Percentiles rank a stretch among this genome's conserved stretches.
phyloP scores from a whole-genome alignment of 495 filamentous ascomycete genomes.

The Aspergillus cristatus region DNA sequence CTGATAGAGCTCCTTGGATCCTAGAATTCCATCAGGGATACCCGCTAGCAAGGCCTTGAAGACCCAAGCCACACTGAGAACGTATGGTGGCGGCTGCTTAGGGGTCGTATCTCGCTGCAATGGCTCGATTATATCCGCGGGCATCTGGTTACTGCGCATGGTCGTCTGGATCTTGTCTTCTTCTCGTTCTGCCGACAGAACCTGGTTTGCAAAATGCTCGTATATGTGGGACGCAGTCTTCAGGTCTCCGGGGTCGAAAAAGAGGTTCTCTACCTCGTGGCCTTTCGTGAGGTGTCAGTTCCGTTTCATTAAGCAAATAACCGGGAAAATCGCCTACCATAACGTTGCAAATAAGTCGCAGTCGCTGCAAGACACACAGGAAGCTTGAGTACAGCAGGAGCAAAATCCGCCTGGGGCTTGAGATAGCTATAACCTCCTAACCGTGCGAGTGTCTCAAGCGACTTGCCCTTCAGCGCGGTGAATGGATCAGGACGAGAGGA shows the following conservation, averaged over 20 bases:
- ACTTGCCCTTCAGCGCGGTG: conserved; percentile 51
- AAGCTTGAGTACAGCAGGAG: conserved; percentile 52
- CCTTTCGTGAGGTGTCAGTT: conserved; percentile 25
- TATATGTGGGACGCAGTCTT: conserved; percentile 25
- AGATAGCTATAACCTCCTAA: conserved; percentile 64
- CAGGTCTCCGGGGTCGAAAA: conserved; percentile 23
- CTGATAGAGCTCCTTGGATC: conserved; percentile 56
- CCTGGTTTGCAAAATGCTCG: conserved; percentile 29
- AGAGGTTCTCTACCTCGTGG: conserved; percentile 20
- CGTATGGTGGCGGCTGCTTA: conserved; percentile 23
- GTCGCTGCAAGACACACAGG: conserved; percentile 71
- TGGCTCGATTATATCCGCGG: conserved; percentile 10
- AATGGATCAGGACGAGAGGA: conserved; percentile 29
- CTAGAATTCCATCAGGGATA: conserved; percentile 66
- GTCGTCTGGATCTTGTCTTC: conserved; percentile 23
- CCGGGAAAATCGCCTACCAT: conserved; percentile 46
- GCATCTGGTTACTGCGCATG: conserved; percentile 18
- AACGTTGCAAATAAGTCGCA: conserved; percentile 52
- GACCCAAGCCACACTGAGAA: conserved; percentile 63
- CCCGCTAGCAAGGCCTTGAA: conserved; percentile 64
- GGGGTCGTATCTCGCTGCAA: conserved; percentile 2
- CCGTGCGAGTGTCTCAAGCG: conserved; percentile 56
- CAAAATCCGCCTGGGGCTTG: conserved; percentile 55
- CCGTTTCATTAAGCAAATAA: conserved; percentile 11
- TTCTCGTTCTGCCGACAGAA: conserved; percentile 26